These are phyloP conservation scores for Mycena vitilis DNA, from an alignment of 768 basidiomycete genomes.

Conservation along the genomic window DNA sequence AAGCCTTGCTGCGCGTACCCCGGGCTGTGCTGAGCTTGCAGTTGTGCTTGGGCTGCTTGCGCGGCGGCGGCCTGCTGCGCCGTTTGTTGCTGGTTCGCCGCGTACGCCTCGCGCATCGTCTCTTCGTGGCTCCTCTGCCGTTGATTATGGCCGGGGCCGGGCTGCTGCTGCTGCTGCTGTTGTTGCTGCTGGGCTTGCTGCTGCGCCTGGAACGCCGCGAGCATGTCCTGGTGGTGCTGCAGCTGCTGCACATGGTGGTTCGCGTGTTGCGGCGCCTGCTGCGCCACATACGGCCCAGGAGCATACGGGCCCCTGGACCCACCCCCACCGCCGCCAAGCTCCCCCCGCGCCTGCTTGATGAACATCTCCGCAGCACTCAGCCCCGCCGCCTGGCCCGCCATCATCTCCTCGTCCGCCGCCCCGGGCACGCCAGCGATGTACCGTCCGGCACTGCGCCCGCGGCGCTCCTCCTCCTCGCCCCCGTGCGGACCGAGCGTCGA, in stretches of 20 bases:
- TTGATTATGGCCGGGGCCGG: slow-evolving; percentile 15
- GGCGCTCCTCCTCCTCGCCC: slow-evolving; percentile 48
- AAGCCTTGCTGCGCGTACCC: slow-evolving; percentile 21
- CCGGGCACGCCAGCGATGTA: slow-evolving; percentile 25
- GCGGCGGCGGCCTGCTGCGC: slow-evolving; percentile 37
- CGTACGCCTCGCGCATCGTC: slow-evolving; percentile 46
- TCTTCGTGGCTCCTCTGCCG: slow-evolving; percentile 48
- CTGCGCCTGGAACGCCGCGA: slow-evolving; percentile 39
- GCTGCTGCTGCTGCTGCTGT: slow-evolving; percentile 28
- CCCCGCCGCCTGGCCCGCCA: slow-evolving; percentile 34
- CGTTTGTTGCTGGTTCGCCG: slow-evolving; percentile 41
- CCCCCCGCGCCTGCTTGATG: slow-evolving; percentile 68
- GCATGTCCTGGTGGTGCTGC: slow-evolving; percentile 43
- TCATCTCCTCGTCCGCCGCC: slow-evolving; percentile 38
- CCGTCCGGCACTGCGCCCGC: slow-evolving; percentile 32
- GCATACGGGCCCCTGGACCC: not conserved
- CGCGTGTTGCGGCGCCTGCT: slow-evolving; percentile 11
- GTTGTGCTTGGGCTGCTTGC: slow-evolving; percentile 39
- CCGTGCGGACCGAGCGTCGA: slow-evolving; percentile 38
- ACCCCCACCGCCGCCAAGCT: slow-evolving; percentile 53
- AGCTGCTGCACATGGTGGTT: slow-evolving; percentile 39
- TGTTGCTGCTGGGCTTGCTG: slow-evolving; percentile 3
- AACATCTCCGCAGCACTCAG: slow-evolving; percentile 78
- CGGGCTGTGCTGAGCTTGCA: slow-evolving; percentile 34
- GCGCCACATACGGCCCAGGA: slow-evolving; percentile 1